Percentiles rank a stretch among this genome's conserved stretches.
These are phyloP conservation scores for Ettlia oleoabundans DNA, from an alignment of 139 green algal species.

Conservation along the genomic window DNA sequence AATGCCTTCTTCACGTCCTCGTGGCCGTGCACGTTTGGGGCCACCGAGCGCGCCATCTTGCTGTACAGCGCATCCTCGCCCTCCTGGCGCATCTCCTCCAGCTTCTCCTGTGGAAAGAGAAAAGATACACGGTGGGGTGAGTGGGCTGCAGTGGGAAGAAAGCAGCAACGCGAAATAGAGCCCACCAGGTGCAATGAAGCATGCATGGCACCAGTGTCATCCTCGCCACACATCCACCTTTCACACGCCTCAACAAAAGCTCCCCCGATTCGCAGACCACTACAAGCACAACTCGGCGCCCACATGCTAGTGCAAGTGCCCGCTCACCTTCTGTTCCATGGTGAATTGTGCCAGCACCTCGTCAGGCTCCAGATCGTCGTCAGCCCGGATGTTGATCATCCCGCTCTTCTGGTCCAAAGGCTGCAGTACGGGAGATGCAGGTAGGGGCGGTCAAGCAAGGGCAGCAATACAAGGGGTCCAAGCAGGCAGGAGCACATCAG, in stretches of 20 bases:
- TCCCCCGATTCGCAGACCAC: not conserved
- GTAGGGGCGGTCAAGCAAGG: not conserved
- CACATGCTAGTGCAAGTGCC: too few species aligned
- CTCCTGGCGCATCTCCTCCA: conserved; percentile 61
- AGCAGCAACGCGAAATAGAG: too few species aligned
- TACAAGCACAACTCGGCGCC: not conserved
- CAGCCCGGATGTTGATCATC: conserved; percentile 83
- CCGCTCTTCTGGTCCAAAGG: conserved; percentile 55
- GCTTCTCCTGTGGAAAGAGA: conserved; percentile 31
- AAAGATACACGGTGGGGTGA: too few species aligned
- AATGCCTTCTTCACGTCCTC: conserved; percentile 89
- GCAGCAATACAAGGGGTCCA: not conserved
- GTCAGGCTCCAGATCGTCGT: conserved; percentile 65
- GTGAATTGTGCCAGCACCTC: conserved; percentile 70
- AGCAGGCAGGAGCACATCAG: too few species aligned
- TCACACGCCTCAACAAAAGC: not conserved
- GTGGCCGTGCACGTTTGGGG: conserved; percentile 87
- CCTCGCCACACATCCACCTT: too few species aligned
- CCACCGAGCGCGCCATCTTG: conserved; percentile 77
- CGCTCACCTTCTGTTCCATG: conserved; percentile 51
- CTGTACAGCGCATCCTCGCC: conserved; percentile 60
- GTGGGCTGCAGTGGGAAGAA: too few species aligned
- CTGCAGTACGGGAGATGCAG: conserved; percentile 30
- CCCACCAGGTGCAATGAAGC: too few species aligned
- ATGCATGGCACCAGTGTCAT: too few species aligned